Evolutionary conservation across 371 early-diverging fungal species (phyloP).

Genomic region (Mortierella sp.): DNA sequence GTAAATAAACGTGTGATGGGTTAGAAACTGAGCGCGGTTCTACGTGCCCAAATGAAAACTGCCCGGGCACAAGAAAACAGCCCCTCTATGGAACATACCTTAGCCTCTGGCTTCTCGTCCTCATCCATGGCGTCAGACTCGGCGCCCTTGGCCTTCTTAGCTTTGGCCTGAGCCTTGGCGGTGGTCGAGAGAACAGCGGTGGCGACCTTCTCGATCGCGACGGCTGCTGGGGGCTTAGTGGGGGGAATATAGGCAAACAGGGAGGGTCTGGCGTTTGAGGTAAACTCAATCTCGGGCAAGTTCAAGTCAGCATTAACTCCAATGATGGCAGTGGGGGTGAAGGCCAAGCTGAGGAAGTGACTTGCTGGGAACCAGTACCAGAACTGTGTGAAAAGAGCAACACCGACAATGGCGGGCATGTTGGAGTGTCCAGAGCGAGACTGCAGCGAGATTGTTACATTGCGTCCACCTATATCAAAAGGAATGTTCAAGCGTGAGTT

Average conservation of each 20-base stretch:
- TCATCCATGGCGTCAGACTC: slow-evolving; percentile 74
- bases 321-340: slow-evolving; percentile 96
- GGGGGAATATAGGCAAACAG: slow-evolving; percentile 95
- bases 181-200: slow-evolving; percentile 97
- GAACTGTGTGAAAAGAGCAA: slow-evolving; percentile 98
- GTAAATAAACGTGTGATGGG: not conserved
- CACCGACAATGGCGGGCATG: slow-evolving; percentile 96
- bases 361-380: slow-evolving; percentile 99
- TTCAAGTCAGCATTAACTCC: slow-evolving; percentile 92
- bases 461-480: slow-evolving; percentile 85
- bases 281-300: slow-evolving; percentile 90
- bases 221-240: slow-evolving; percentile 78
- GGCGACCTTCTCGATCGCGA: slow-evolving; percentile 82
- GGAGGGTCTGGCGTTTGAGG: slow-evolving; percentile 88
- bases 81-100: slow-evolving; percentile 13
- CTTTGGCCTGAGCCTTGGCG: slow-evolving; percentile 92
- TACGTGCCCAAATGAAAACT: not conserved
- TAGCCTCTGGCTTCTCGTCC: slow-evolving; percentile 59
- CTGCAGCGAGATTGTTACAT: slow-evolving; percentile 94
- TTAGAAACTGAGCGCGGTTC: not conserved
- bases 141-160: slow-evolving; percentile 85
- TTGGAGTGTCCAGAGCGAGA: slow-evolving; percentile 92
- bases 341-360: slow-evolving; percentile 94
- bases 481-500: not conserved
- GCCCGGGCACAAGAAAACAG: not conserved